phyloP scores from a whole-genome alignment of 2,329 filamentous ascomycete genomes.

The Didymella pomorum region DNA sequence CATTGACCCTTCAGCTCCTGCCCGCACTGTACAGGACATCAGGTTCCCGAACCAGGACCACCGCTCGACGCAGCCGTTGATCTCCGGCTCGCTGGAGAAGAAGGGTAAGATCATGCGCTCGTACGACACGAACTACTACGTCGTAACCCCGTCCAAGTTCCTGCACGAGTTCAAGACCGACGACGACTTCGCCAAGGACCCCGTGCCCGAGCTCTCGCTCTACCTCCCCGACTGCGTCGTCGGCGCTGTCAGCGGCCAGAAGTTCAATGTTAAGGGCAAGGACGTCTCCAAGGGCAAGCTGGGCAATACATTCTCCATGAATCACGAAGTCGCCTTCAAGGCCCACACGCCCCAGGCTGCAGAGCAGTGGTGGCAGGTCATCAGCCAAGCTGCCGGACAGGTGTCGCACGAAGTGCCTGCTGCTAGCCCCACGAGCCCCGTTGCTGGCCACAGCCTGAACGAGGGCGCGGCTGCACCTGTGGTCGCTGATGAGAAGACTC shows the following conservation, averaged over 20 bases:
- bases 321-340: constrained; percentile 85
- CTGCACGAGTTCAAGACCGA: constrained; percentile 97
- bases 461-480: constrained; percentile 7
- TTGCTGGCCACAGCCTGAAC: constrained; percentile 32
- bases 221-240: constrained; percentile 91
- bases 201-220: constrained; percentile 84
- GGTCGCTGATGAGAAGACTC: constrained; percentile 25
- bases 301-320: constrained; percentile 80
- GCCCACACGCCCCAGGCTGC: constrained; percentile 82
- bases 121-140: constrained; percentile 85
- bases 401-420: constrained; percentile 54
- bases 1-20: constrained; percentile 77
- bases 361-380: constrained; percentile 82
- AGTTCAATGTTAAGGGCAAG: constrained; percentile 96
- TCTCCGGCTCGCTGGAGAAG: constrained; percentile 88
- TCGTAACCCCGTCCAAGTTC: constrained; percentile 85
- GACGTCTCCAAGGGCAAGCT: constrained; percentile 80
- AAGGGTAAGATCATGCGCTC: constrained; percentile 88
- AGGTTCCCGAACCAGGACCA: constrained; percentile 91
- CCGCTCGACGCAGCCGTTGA: constrained; percentile 76
- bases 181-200: constrained; percentile 76
- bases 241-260: constrained; percentile 74
- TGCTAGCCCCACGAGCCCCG: constrained; percentile 49
- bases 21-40: constrained; percentile 76
- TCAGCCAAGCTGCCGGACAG: constrained; percentile 67